Conservation (phyloP, 768 basidiomycete genomes). For the Leccinum ochraceum region DNA sequence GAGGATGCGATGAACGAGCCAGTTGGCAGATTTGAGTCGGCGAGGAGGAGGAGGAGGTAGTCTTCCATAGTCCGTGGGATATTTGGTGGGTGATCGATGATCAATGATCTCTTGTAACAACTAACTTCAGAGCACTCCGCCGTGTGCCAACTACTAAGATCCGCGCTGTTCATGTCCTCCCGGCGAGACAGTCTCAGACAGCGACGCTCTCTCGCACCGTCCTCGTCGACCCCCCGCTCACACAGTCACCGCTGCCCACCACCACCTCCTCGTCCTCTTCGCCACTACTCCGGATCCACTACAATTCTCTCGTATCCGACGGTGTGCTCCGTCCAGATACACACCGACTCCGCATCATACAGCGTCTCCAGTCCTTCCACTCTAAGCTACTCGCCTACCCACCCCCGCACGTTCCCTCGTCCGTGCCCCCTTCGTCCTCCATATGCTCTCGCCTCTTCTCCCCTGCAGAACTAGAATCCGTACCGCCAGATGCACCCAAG, state of each 20-base stretch:
- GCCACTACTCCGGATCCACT: conserved; percentile 36
- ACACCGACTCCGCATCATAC: conserved; percentile 83
- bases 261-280: conserved; percentile 1
- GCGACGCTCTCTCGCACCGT: background rate
- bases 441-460: conserved; percentile 34
- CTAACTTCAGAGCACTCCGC: background rate
- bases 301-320: conserved; percentile 48
- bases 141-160: background rate
- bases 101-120: background rate
- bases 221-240: background rate
- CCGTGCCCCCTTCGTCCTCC: conserved; percentile 33
- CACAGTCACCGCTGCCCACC: background rate
- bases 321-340: conserved; percentile 71
- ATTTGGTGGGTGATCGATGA: background rate
- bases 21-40: conserved; percentile 94
- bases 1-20: conserved; percentile 96
- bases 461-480: conserved; percentile 24
- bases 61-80: conserved; percentile 26
- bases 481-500: conserved; percentile 64
- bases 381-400: conserved; percentile 67
- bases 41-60: conserved; percentile 70
- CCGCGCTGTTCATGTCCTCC: background rate
- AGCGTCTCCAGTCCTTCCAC: conserved; percentile 79
- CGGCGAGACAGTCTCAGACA: conserved; percentile 15
- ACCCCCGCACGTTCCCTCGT: conserved; percentile 58